Evolutionary conservation across 805 yeast genomes (phyloP).

Genomic region (Isabelozyma rhagii): DNA sequence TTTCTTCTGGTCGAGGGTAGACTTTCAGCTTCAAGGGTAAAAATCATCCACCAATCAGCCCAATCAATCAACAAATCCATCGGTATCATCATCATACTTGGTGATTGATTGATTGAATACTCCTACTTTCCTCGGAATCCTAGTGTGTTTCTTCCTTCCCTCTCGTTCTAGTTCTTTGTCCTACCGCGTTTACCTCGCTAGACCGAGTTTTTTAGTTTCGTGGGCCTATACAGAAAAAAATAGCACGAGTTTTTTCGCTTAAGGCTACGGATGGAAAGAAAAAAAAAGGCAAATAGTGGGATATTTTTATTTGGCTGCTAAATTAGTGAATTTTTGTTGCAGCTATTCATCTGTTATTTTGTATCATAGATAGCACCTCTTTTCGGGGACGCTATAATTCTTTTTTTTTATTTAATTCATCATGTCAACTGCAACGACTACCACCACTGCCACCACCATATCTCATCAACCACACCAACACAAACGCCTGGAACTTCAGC

Average conservation of each 20-base stretch:
- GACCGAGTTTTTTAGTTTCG: background rate
- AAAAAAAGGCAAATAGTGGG: background rate
- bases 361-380: background rate
- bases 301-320: background rate
- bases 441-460: background rate
- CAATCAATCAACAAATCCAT: background rate
- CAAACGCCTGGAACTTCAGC: slow-evolving; percentile 33
- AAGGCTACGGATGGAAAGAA: background rate
- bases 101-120: background rate
- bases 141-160: background rate
- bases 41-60: background rate
- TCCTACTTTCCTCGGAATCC: background rate
- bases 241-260: background rate
- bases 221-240: background rate
- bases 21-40: background rate
- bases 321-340: background rate
- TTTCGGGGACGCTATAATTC: background rate
- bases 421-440: background rate
- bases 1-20: background rate
- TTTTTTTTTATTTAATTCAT: background rate
- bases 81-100: background rate
- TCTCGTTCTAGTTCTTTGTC: background rate
- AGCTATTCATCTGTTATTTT: background rate
- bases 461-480: background rate
- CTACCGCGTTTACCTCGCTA: background rate